phyloP scores from a whole-genome alignment of 768 basidiomycete genomes.

The Cubamyces sp. region DNA sequence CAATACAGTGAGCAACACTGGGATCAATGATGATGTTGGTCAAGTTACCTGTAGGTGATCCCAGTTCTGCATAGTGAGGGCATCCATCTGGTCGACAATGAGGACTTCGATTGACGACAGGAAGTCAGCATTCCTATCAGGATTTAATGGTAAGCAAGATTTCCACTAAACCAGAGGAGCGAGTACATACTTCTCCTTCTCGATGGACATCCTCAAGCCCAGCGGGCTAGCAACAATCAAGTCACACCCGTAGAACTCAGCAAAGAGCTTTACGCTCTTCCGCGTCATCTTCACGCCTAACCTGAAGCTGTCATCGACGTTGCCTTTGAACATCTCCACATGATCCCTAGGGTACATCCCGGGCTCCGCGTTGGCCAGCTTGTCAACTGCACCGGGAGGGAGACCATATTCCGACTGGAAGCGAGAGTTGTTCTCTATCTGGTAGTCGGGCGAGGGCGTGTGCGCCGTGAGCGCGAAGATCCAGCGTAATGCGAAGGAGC shows the following conservation, averaged over 20 bases:
- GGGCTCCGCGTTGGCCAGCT: conserved; percentile 70
- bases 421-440: conserved; percentile 86
- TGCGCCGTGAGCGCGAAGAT: conserved; percentile 77
- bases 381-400: conserved; percentile 79
- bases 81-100: conserved; percentile 91
- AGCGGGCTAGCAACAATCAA: conserved; percentile 92
- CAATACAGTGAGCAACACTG: not conserved
- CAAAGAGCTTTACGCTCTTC: conserved; percentile 90
- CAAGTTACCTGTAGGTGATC: conserved; percentile 86
- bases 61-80: conserved; percentile 98
- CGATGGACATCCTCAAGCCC: conserved; percentile 87
- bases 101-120: conserved; percentile 91
- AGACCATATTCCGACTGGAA: conserved; percentile 84
- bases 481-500: conserved; percentile 86
- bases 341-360: conserved; percentile 88
- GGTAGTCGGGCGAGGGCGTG: conserved; percentile 69
- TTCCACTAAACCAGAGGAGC: not conserved
- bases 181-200: conserved; percentile 85
- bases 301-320: conserved; percentile 93
- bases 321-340: conserved; percentile 93
- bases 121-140: conserved; percentile 80
- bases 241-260: conserved; percentile 90
- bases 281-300: conserved; percentile 91
- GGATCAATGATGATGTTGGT: not conserved
- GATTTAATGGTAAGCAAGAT: no score